These are phyloP conservation scores for Decorospora gaudefroyi DNA, from an alignment of 2,329 filamentous ascomycete genomes.

Conservation along the genomic window DNA sequence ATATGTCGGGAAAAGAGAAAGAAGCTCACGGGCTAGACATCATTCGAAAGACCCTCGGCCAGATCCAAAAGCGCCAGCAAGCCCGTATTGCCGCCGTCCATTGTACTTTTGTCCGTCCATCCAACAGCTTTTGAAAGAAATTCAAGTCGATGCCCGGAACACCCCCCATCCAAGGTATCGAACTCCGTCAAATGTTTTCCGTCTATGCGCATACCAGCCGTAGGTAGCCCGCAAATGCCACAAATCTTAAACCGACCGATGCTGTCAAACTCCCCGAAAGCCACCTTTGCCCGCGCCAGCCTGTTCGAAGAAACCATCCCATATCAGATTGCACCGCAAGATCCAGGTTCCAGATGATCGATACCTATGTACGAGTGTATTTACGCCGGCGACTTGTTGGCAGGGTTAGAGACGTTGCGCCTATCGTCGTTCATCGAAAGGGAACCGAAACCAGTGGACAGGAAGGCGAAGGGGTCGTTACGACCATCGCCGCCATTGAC, in stretches of 20 bases:
- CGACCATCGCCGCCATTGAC: slow-evolving; percentile 67
- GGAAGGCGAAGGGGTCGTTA: slow-evolving; percentile 78
- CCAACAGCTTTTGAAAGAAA: slow-evolving; percentile 34
- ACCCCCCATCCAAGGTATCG: slow-evolving; percentile 45
- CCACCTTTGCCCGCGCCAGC: slow-evolving; percentile 44
- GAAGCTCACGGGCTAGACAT: slow-evolving; percentile 15
- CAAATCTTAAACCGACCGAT: slow-evolving; percentile 46
- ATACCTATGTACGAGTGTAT: slow-evolving; percentile 41
- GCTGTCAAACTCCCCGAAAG: slow-evolving; percentile 44
- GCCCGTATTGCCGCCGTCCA: slow-evolving; percentile 32
- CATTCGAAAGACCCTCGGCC: slow-evolving; percentile 19
- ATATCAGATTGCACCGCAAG: slow-evolving; percentile 44
- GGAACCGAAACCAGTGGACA: slow-evolving; percentile 72
- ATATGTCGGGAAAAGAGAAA: slow-evolving; percentile 10
- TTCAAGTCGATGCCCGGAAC: slow-evolving; percentile 41
- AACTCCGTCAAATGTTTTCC: slow-evolving; percentile 47
- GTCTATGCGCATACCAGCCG: slow-evolving; percentile 45
- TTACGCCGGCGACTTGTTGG: slow-evolving; percentile 50
- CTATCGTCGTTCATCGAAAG: slow-evolving; percentile 69
- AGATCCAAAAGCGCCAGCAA: slow-evolving; percentile 29
- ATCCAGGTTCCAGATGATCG: slow-evolving; percentile 41
- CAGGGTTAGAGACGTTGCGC: slow-evolving; percentile 50
- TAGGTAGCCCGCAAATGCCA: slow-evolving; percentile 47
- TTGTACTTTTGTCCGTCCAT: slow-evolving; percentile 40
- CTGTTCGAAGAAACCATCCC: slow-evolving; percentile 42